phyloP scores from a whole-genome alignment of 139 green algal genomes.

The Coccomyxa sp. region DNA sequence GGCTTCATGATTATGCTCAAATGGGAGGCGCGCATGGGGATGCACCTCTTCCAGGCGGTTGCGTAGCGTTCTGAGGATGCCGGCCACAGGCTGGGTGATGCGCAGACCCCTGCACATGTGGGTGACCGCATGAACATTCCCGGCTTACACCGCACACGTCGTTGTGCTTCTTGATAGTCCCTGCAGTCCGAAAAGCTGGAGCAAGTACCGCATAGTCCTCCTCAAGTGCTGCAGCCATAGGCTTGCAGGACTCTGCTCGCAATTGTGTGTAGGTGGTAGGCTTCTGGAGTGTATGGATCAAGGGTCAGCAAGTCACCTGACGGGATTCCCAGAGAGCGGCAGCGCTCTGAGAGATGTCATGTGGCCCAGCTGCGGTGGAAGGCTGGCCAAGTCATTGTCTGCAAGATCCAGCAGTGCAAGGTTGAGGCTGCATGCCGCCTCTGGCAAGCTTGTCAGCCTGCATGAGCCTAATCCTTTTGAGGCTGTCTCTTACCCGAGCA shows the following conservation, averaged over 20 bases:
- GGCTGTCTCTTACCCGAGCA: neutral
- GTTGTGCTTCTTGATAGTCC: too few species aligned
- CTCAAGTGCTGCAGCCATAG: too few species aligned
- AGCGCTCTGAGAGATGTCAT: slow-evolving; percentile 12
- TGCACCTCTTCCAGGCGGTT: slow-evolving; percentile 1
- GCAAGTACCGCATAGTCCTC: too few species aligned
- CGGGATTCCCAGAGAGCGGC: slow-evolving; percentile 5
- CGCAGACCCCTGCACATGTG: neutral
- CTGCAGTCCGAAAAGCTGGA: too few species aligned
- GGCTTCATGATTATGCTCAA: too few species aligned
- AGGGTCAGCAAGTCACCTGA: too few species aligned
- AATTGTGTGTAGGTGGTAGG: too few species aligned
- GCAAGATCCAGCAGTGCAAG: slow-evolving; percentile 7
- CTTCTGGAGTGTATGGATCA: neutral
- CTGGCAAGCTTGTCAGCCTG: neutral
- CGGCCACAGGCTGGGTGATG: neutral
- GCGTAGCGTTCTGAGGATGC: neutral
- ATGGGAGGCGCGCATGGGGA: too few species aligned
- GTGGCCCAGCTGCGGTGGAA: slow-evolving; percentile 10
- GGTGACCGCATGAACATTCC: too few species aligned
- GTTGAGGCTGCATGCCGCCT: neutral
- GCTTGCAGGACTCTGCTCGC: too few species aligned
- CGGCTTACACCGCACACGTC: too few species aligned
- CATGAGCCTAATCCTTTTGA: neutral
- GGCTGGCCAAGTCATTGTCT: neutral